phyloP scores from a whole-genome alignment of 257 asterid genomes.

The Solanum pennellii region DNA sequence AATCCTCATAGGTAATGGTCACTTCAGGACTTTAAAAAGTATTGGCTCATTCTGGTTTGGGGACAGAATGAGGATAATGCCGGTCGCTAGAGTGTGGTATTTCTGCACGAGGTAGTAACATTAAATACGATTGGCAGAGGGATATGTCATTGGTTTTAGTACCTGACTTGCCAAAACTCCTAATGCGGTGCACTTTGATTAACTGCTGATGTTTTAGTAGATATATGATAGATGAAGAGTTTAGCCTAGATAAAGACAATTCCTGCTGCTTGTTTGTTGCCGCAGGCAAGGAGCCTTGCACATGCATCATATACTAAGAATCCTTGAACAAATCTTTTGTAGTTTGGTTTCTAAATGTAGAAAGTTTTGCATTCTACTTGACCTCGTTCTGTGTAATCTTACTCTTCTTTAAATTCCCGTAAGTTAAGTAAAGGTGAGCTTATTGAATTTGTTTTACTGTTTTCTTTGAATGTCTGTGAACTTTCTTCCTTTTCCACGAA shows the following conservation, averaged over 20 bases:
- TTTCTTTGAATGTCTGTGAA: not conserved
- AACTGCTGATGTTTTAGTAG: not conserved
- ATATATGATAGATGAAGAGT: not conserved
- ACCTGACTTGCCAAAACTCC: not conserved
- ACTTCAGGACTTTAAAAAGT: not conserved
- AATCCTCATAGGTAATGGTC: not conserved
- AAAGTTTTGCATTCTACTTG: not conserved
- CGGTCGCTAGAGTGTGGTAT: not conserved
- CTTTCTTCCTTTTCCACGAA: not conserved
- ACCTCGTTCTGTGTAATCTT: not conserved
- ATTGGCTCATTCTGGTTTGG: not conserved
- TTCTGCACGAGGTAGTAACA: not conserved
- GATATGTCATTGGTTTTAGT: not conserved
- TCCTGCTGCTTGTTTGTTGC: not conserved
- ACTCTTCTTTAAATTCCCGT: not conserved
- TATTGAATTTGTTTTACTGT: not conserved
- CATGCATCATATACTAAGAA: not conserved
- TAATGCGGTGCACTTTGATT: not conserved
- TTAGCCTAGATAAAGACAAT: not conserved
- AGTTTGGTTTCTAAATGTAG: not conserved
- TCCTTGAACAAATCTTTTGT: not conserved
- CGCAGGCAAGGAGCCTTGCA: not conserved
- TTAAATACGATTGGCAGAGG: not conserved
- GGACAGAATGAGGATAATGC: not conserved
- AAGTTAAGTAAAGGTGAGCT: not conserved